Conservation (phyloP, 2,329 filamentous ascomycete genomes). For the Beauveria brongniartii region DNA sequence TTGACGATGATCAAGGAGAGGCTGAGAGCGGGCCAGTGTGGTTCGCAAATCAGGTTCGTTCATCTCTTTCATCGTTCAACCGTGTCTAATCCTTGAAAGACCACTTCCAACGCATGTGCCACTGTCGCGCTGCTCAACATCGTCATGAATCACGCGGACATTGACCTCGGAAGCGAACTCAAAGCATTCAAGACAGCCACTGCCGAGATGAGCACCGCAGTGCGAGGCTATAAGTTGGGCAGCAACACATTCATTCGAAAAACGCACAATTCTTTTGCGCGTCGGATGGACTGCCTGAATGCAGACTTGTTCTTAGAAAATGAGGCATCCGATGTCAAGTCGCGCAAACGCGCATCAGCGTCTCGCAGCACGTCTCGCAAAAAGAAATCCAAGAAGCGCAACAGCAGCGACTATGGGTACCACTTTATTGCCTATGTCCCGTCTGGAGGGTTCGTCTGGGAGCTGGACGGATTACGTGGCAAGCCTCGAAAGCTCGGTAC, state of each 20-base stretch:
- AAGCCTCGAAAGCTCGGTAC: constrained; percentile 46
- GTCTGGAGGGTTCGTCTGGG: constrained; percentile 67
- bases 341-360: constrained; percentile 20
- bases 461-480: constrained; percentile 74
- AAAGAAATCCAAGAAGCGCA: constrained; percentile 30
- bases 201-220: constrained; percentile 55
- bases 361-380: constrained; percentile 25
- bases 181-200: constrained; percentile 67
- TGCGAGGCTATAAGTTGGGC: constrained; percentile 68
- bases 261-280: constrained; percentile 81
- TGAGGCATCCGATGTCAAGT: constrained; percentile 34
- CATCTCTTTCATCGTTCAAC: constrained; percentile 10
- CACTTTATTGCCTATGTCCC: constrained; percentile 91
- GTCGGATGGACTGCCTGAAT: constrained; percentile 68
- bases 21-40: constrained; percentile 57
- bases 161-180: constrained; percentile 64
- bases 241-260: constrained; percentile 68
- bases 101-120: constrained; percentile 76
- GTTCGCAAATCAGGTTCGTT: constrained; percentile 80
- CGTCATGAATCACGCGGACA: constrained; percentile 67
- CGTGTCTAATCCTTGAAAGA: constrained; percentile 37
- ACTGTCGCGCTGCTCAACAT: constrained; percentile 92
- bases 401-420: constrained; percentile 55
- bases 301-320: constrained; percentile 59
- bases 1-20: constrained; percentile 45